Base-by-base conservation (phyloP, 2,329 filamentous ascomycete species). In the Cladobotryum mycophilum region DNA sequence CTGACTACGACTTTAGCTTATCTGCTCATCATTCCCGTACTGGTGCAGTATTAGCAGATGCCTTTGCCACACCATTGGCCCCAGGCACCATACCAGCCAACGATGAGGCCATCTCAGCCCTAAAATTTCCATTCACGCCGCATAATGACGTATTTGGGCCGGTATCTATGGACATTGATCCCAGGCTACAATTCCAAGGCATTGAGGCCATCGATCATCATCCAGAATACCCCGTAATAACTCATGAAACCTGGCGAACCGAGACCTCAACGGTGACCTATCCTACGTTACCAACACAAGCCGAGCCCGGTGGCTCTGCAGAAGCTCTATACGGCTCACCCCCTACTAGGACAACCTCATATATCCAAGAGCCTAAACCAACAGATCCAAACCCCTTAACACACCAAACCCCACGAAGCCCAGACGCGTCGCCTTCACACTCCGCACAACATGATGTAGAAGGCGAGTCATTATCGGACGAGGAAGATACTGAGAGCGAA, bases 121-220 rank as follows among this genome's bases (percentile, higher is more conserved):
- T 30, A 8, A 30, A 30, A 11, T 30, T 30, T 8, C 6, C 25
- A 30, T 30, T 30, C 25, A 30, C 25, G 9, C 25, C 25, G 9
- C 25, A 30, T 11, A 30, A 30, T 30, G 25, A 30, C 25, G 25
- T 30, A 30, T 30, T 30, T 30, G 25, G 38, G 4, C 6, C 45
- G 5, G 34, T 44, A 9, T 17, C 38, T 3, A 35, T 53, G 41
- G 33, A 49, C 6, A 54, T 60, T 15, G 58, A 56, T n/a, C 53
- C 53, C 9, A 52, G 47, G 34, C 41, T 59, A 20, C 55, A 53
- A 7, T 53, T 47, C 30, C 47, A 51, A 3, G 38, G 34, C 14
- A 43, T 30, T 41, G 20, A 42, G 44, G 17, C 41, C 41, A 33
- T 45, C 15, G 22, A 45, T 9, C 45, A 51, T 7, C 18, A 41